phyloP scores from a whole-genome alignment of 257 asterid genomes.

The Forsythia viridissima region DNA sequence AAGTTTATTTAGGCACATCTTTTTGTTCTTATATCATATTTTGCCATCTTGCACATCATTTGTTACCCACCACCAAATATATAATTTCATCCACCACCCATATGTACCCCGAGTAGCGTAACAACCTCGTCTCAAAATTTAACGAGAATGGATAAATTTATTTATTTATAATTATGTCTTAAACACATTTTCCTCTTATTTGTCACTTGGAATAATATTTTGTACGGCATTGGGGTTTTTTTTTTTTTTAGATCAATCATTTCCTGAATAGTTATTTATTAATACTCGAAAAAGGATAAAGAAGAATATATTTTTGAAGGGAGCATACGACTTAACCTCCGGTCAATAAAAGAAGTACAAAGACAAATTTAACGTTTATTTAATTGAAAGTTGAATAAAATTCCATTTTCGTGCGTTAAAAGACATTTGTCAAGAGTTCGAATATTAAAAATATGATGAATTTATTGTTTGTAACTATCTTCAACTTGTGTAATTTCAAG shows the following conservation, averaged over 20 bases:
- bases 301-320: conserved; percentile 8
- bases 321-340: not conserved
- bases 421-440: not conserved
- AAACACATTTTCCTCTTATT: not conserved
- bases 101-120: conserved; percentile 17
- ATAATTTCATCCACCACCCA: conserved; percentile 21
- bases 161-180: not conserved
- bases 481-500: conserved; percentile 43
- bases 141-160: not conserved
- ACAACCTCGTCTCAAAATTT: no score
- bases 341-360: no score
- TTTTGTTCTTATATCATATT: conserved; percentile 27
- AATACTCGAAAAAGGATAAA: conserved; percentile 27
- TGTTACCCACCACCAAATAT: not conserved
- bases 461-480: not conserved
- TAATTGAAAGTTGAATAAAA: no score
- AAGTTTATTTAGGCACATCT: conserved; percentile 48
- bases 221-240: no score
- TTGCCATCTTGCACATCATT: not conserved
- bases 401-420: no score
- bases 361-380: no score
- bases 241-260: no score
- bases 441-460: not conserved
- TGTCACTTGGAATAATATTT: no score
- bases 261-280: not conserved